Percentiles rank a stretch among this genome's conserved stretches.
Conservation (phyloP, 306 rosid species). For the Leucaena leucocephala region DNA sequence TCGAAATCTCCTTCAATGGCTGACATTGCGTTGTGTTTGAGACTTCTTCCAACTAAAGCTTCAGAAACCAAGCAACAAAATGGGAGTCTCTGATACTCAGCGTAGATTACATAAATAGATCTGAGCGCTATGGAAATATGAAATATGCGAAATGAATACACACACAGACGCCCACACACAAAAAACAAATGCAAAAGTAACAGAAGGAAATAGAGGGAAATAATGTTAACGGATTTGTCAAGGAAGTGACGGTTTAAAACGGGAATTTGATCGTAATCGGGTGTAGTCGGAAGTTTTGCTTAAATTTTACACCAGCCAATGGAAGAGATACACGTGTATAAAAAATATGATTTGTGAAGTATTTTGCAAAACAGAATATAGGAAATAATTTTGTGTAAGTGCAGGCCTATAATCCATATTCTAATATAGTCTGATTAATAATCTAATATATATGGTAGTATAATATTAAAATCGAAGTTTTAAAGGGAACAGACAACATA, state of each 20-base stretch:
- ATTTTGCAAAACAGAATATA: not conserved
- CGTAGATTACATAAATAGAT: not conserved
- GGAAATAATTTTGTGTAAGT: no score
- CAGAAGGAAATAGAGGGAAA: not conserved
- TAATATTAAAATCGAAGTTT: no score
- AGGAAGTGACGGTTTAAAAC: not conserved
- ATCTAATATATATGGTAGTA: no score
- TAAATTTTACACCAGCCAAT: conserved; percentile 4
- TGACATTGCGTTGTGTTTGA: conserved; percentile 48
- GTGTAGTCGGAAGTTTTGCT: not conserved
- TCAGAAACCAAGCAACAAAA: not conserved
- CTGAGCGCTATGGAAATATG: conserved; percentile 50
- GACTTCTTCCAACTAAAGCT: not conserved
- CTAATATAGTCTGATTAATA: no score
- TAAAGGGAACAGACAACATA: not conserved
- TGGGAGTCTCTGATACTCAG: not conserved
- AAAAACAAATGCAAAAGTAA: not conserved
- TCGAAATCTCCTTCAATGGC: conserved; percentile 71
- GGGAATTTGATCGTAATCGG: not conserved
- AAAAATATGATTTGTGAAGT: not conserved
- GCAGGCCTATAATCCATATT: no score
- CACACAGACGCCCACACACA: not conserved
- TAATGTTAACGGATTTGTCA: not conserved
- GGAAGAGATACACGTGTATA: conserved; percentile 16
- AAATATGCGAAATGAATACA: conserved; percentile 22